These are phyloP conservation scores for Lichtheimia ornata DNA, from an alignment of 371 early-diverging fungal species.

Conservation along the genomic window DNA sequence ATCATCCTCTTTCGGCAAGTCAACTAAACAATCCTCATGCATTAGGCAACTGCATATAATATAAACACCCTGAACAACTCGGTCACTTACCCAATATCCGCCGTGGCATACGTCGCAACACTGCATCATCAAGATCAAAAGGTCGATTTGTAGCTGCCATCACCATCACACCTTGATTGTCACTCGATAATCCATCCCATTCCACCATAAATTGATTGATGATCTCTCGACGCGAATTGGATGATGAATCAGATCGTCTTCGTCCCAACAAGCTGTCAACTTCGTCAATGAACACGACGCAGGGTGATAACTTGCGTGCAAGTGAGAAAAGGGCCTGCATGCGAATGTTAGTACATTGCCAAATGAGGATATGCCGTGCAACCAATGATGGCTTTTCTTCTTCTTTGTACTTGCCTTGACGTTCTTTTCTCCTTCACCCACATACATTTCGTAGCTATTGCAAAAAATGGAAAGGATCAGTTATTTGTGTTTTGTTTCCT, in stretches of 20 bases:
- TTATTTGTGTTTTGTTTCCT: neutral
- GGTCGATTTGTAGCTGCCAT: constrained; percentile 98
- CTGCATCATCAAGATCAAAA: constrained; percentile 98
- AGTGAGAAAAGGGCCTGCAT: constrained; percentile 89
- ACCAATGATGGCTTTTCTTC: neutral
- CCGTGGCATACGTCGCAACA: constrained; percentile 95
- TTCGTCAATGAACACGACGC: constrained; percentile 98
- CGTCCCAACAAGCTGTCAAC: constrained; percentile 94
- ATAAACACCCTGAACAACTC: neutral
- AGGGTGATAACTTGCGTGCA: constrained; percentile 93
- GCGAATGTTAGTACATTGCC: neutral
- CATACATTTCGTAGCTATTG: constrained; percentile 84
- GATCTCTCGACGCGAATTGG: constrained; percentile 76
- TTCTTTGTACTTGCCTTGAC: constrained; percentile 56
- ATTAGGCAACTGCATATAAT: neutral
- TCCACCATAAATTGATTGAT: constrained; percentile 96
- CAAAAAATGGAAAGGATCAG: constrained; percentile 1
- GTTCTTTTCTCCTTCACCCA: constrained; percentile 98
- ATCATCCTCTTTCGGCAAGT: constrained; percentile 86
- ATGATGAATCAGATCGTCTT: constrained; percentile 60
- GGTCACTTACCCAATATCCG: constrained; percentile 75
- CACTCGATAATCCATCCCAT: constrained; percentile 92
- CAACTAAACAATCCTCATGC: constrained; percentile 55
- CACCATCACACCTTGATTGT: constrained; percentile 81
- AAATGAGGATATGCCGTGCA: neutral